Percentiles rank a stretch among this genome's conserved stretches.
Conservation (phyloP, 2,329 filamentous ascomycete genomes). For the Monilinia polystroma region DNA sequence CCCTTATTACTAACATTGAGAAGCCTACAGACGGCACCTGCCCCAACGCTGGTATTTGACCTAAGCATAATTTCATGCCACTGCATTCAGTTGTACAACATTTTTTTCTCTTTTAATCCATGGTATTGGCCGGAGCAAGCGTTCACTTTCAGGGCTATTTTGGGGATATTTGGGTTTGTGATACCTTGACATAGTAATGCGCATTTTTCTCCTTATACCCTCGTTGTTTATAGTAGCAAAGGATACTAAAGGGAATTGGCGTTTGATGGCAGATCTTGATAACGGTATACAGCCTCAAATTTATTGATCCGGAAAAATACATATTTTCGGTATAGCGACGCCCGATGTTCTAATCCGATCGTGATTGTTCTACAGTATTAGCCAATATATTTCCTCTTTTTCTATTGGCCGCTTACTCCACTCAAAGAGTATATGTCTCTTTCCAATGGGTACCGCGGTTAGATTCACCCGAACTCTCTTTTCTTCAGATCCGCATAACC, state of each 20-base stretch:
- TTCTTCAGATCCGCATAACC: slow-evolving; percentile 5
- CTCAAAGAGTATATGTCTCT: slow-evolving; percentile 1
- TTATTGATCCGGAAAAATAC: slow-evolving; percentile 27
- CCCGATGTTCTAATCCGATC: slow-evolving; percentile 25
- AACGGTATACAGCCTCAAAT: neutral
- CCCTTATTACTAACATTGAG: slow-evolving; percentile 19
- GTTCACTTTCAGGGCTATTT: neutral
- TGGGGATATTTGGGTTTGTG: slow-evolving; percentile 1
- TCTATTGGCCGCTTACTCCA: slow-evolving; percentile 14
- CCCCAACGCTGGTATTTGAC: neutral
- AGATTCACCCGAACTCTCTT: neutral
- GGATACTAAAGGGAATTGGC: neutral
- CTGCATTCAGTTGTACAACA: neutral
- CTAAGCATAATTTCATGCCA: neutral
- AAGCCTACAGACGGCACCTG: slow-evolving; percentile 4
- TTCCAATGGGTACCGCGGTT: neutral
- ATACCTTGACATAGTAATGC: slow-evolving; percentile 19
- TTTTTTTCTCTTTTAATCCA: neutral
- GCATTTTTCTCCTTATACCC: slow-evolving; percentile 21
- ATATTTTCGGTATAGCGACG: slow-evolving; percentile 26
- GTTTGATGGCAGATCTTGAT: slow-evolving; percentile 1
- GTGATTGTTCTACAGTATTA: slow-evolving; percentile 8
- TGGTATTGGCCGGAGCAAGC: slow-evolving; percentile 6
- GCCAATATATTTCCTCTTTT: slow-evolving; percentile 7
- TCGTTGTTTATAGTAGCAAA: slow-evolving; percentile 16